phyloP scores from a whole-genome alignment of 2,329 filamentous ascomycete species.

The Xylaria arbuscula region DNA sequence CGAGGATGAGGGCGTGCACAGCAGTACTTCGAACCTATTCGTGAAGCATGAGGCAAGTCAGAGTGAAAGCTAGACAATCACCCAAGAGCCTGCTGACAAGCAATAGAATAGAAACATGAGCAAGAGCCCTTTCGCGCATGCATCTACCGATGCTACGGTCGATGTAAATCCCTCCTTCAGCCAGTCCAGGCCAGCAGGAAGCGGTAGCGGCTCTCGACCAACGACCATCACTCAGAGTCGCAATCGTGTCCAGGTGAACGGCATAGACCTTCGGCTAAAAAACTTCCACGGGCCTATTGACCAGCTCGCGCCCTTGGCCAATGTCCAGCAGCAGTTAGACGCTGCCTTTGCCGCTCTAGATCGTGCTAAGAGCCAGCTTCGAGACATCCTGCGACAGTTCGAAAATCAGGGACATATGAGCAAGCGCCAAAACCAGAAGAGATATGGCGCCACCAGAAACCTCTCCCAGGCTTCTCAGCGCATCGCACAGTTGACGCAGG shows the following conservation, averaged over 20 bases:
- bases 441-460: constrained; percentile 26
- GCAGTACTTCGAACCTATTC: constrained; percentile 6
- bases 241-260: constrained; percentile 28
- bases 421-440: constrained; percentile 26
- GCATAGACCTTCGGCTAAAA: constrained; percentile 29
- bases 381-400: constrained; percentile 26
- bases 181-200: background rate
- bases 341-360: constrained; percentile 30
- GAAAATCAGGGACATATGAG: constrained; percentile 31
- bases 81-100: constrained; percentile 5
- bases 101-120: constrained; percentile 10
- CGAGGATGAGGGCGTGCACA: background rate
- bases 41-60: constrained; percentile 18
- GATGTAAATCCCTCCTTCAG: background rate
- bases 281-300: constrained; percentile 34
- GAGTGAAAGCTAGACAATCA: background rate
- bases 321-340: constrained; percentile 34
- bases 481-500: constrained; percentile 28
- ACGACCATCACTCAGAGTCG: constrained; percentile 18
- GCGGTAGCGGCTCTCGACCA: background rate
- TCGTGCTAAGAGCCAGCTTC: constrained; percentile 29
- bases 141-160: background rate
- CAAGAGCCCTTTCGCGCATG: constrained; percentile 20
- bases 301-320: constrained; percentile 32
- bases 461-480: constrained; percentile 26